phyloP scores from a whole-genome alignment of 306 rosid genomes.

The Rosa persica region DNA sequence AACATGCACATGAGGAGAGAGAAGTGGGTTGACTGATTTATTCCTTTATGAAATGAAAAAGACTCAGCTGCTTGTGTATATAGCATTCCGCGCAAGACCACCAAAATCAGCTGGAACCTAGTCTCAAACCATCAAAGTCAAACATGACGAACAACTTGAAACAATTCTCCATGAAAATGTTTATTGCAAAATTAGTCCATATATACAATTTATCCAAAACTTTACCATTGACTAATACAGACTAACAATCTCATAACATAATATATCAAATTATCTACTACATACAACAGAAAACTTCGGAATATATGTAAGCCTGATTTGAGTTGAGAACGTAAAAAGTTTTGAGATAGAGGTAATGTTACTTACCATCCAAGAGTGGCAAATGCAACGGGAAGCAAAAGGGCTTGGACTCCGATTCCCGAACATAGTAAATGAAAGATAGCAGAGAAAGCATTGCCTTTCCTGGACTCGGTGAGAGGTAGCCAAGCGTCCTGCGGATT shows the following conservation, averaged over 20 bases:
- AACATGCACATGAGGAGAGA: no score
- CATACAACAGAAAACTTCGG: not conserved
- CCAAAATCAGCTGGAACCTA: not conserved
- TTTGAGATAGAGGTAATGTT: not conserved
- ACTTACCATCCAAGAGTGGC: constrained; percentile 66
- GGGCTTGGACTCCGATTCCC: constrained; percentile 67
- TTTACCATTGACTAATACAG: not conserved
- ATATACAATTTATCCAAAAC: not conserved
- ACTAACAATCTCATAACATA: not conserved
- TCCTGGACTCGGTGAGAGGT: constrained; percentile 71
- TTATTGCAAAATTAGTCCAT: not conserved
- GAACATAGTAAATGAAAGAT: constrained; percentile 62
- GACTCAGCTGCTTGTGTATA: no score
- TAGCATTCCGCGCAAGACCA: not conserved
- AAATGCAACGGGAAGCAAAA: constrained; percentile 63
- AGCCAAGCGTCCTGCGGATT: constrained; percentile 72
- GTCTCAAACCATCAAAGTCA: not conserved
- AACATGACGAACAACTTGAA: not conserved
- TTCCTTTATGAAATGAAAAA: no score
- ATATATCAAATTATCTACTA: not conserved
- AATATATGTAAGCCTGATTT: not conserved
- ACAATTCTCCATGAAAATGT: not conserved
- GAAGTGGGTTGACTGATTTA: no score
- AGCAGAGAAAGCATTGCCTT: constrained; percentile 56
- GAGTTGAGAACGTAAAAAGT: not conserved